phyloP scores from a whole-genome alignment of 208 protist species.

The Crithidia bombi region DNA sequence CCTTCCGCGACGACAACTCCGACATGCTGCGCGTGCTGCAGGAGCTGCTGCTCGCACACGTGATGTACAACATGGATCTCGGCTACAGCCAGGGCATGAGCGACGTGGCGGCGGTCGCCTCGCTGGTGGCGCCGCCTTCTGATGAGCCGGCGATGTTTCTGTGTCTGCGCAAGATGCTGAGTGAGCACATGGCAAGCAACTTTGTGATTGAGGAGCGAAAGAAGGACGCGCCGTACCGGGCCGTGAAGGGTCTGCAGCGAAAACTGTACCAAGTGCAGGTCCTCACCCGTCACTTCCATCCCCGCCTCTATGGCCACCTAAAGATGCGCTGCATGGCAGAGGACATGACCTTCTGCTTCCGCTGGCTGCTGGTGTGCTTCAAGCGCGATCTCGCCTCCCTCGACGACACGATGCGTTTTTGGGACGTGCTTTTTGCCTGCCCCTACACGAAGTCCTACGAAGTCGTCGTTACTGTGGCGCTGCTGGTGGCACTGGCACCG shows the following conservation, averaged over 20 bases:
- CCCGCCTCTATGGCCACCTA: conserved; percentile 67
- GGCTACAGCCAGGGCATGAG: conserved; percentile 93
- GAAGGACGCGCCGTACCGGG: conserved; percentile 20
- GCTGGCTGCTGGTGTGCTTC: conserved; percentile 87
- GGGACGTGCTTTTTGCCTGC: conserved; percentile 84
- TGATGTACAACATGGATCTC: conserved; percentile 92
- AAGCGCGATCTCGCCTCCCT: conserved; percentile 81
- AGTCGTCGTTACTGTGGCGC: conserved; percentile 63
- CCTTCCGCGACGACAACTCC: conserved; percentile 53
- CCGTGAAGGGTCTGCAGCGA: conserved; percentile 47
- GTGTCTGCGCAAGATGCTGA: conserved; percentile 48
- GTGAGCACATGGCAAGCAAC: conserved; percentile 45
- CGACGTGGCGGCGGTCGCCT: conserved; percentile 74
- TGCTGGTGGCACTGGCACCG: conserved; percentile 52
- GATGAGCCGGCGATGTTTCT: conserved; percentile 35
- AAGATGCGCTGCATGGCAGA: conserved; percentile 40
- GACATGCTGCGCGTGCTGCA: conserved; percentile 57
- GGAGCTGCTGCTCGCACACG: conserved; percentile 83
- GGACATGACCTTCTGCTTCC: conserved; percentile 90
- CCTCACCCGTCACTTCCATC: conserved; percentile 65
- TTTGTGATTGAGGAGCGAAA: conserved; percentile 61
- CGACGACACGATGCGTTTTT: conserved; percentile 74
- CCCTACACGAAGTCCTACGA: conserved; percentile 74
- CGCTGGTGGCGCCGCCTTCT: conserved; percentile 41
- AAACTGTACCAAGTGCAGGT: conserved; percentile 49